Evolutionary conservation across 441 rosid genomes (phyloP).

Genomic region (Erodium moschatum): DNA sequence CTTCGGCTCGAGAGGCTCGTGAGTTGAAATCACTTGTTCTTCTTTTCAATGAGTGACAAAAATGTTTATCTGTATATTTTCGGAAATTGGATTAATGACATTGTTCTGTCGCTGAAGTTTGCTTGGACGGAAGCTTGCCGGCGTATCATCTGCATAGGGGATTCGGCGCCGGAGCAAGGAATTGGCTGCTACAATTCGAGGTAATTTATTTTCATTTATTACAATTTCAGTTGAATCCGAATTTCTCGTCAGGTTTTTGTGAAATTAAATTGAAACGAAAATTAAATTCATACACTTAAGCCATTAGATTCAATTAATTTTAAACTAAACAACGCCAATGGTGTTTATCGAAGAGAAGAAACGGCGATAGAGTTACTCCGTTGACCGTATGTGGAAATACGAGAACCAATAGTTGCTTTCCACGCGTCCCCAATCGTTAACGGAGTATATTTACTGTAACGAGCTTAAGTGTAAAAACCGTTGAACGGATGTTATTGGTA

Average conservation of each 20-base stretch:
- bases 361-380: too few relatives aligned
- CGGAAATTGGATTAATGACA: too few relatives aligned
- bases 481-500: too few relatives aligned
- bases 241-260: too few relatives aligned
- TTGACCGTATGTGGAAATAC: neutral
- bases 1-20: constrained; percentile 55
- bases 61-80: neutral
- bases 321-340: too few relatives aligned
- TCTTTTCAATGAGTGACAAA: neutral
- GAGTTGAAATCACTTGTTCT: constrained; percentile 15
- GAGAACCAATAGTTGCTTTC: neutral
- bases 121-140: constrained; percentile 91
- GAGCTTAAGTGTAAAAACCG: too few relatives aligned
- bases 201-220: constrained; percentile 27
- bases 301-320: too few relatives aligned
- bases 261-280: neutral
- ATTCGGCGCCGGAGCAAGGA: constrained; percentile 62
- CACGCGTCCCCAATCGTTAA: neutral
- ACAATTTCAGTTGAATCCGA: neutral
- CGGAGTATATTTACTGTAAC: too few relatives aligned
- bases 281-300: too few relatives aligned
- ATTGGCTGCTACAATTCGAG: constrained; percentile 91
- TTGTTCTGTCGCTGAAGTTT: constrained; percentile 31
- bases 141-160: constrained; percentile 78
- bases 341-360: too few relatives aligned